Evolutionary conservation across 192 early-diverging fungal genomes (phyloP).

Genomic region (Funneliformis geosporum): DNA sequence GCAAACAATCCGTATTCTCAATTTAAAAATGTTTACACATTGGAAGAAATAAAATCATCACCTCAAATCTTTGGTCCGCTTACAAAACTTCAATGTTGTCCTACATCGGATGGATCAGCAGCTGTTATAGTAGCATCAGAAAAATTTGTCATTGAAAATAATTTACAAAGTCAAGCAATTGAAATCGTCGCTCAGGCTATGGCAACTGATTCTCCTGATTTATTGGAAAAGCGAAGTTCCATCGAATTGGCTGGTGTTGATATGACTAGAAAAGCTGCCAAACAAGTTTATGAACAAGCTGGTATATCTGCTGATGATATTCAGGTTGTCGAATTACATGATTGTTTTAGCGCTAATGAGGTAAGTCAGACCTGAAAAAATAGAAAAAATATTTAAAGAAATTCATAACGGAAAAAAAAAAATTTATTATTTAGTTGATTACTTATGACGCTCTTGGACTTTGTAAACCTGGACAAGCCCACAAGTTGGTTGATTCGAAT

Average conservation of each 20-base stretch:
- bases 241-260: conserved; percentile 66
- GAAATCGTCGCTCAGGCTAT: conserved; percentile 69
- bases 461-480: conserved; percentile 64
- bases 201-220: conserved; percentile 70
- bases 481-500: conserved; percentile 55
- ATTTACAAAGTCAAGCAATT: conserved; percentile 62
- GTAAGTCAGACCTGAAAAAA: conserved; percentile 26
- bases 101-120: conserved; percentile 72
- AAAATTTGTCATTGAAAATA: conserved; percentile 62
- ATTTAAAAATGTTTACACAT: conserved; percentile 61
- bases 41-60: conserved; percentile 64
- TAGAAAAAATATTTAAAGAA: too few species aligned
- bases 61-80: conserved; percentile 68
- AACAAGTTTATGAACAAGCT: conserved; percentile 55
- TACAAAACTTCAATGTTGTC: conserved; percentile 75
- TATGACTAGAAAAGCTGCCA: conserved; percentile 70
- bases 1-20: conserved; percentile 72
- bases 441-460: conserved; percentile 76
- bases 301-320: conserved; percentile 63
- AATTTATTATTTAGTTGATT: conserved; percentile 49
- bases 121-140: conserved; percentile 68
- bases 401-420: too few species aligned
- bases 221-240: conserved; percentile 49
- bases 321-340: conserved; percentile 72
- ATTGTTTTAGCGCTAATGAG: conserved; percentile 79